phyloP scores from a whole-genome alignment of 2,329 filamentous ascomycete species.

The Chaetomiaceae sp. region DNA sequence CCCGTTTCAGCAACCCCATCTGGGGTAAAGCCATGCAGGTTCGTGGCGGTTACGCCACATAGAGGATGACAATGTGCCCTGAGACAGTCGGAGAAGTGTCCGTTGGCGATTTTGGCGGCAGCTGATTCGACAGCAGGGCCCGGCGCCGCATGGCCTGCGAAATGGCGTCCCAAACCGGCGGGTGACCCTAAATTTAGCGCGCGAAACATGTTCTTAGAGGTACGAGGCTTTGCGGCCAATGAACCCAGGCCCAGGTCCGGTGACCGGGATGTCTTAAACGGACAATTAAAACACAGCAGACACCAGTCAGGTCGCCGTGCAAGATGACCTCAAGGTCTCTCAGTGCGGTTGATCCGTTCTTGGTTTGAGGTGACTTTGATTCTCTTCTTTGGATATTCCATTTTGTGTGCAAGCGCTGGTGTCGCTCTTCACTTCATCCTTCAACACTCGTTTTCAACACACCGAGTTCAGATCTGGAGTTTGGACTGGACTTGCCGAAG shows the following conservation, averaged over 20 bases:
- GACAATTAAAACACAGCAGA: slow-evolving; percentile 6
- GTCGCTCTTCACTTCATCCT: background rate
- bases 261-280: slow-evolving; percentile 14
- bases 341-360: slow-evolving; percentile 10
- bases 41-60: slow-evolving; percentile 1
- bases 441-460: too few species aligned
- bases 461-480: too few species aligned
- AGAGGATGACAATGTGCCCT: background rate
- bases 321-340: slow-evolving; percentile 13
- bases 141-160: slow-evolving; percentile 12
- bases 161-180: slow-evolving; percentile 16
- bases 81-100: slow-evolving; percentile 9
- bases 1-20: slow-evolving; percentile 6
- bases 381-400: background rate
- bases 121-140: slow-evolving; percentile 16
- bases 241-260: slow-evolving; percentile 2
- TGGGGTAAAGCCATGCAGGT: background rate
- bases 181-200: slow-evolving; percentile 23
- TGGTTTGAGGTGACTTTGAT: background rate
- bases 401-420: background rate
- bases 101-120: slow-evolving; percentile 10
- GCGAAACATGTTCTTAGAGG: slow-evolving; percentile 16
- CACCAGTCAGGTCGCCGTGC: slow-evolving; percentile 14
- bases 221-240: slow-evolving; percentile 8
- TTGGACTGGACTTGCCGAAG: too few species aligned